phyloP scores from a whole-genome alignment of 306 rosid species.

The Carpinus viminea region DNA sequence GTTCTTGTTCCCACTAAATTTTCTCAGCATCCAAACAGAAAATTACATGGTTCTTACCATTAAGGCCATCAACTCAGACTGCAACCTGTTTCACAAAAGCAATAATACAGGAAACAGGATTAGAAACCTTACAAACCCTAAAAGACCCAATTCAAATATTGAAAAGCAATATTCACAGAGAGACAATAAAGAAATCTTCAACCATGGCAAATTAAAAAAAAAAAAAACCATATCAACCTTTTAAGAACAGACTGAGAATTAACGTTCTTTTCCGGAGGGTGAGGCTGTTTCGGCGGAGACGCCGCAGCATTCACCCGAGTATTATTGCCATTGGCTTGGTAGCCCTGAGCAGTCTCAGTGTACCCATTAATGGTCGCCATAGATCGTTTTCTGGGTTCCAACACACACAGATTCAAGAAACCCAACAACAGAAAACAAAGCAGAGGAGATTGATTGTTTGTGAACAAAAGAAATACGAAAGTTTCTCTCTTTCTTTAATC shows the following conservation, averaged over 20 bases:
- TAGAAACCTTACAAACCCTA: conserved; percentile 18
- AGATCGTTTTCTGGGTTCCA: background rate
- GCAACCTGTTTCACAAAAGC: conserved; percentile 56
- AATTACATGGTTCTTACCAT: conserved; percentile 59
- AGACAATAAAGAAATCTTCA: background rate
- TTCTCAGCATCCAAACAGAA: conserved; percentile 4
- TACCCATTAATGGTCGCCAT: conserved; percentile 66
- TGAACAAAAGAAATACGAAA: background rate
- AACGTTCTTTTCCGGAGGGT: conserved; percentile 50
- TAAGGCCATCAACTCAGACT: conserved; percentile 92
- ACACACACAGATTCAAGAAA: background rate
- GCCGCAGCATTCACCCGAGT: conserved; percentile 36
- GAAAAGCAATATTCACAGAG: background rate
- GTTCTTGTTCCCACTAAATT: too few relatives aligned
- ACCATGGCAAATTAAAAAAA: background rate
- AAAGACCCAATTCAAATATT: background rate
- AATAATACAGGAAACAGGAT: background rate
- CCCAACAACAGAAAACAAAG: background rate
- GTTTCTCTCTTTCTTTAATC: background rate
- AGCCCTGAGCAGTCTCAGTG: conserved; percentile 41
- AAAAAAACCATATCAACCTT: conserved; percentile 37
- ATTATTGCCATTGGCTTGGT: conserved; percentile 40
- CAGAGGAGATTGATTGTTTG: background rate
- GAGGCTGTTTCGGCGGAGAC: conserved; percentile 46
- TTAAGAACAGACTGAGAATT: conserved; percentile 88